Evolutionary conservation across 257 asterid species (phyloP), one percentile per base, ranked within the genome.

Genomic region (Jacaranda mimosifolia): DNA sequence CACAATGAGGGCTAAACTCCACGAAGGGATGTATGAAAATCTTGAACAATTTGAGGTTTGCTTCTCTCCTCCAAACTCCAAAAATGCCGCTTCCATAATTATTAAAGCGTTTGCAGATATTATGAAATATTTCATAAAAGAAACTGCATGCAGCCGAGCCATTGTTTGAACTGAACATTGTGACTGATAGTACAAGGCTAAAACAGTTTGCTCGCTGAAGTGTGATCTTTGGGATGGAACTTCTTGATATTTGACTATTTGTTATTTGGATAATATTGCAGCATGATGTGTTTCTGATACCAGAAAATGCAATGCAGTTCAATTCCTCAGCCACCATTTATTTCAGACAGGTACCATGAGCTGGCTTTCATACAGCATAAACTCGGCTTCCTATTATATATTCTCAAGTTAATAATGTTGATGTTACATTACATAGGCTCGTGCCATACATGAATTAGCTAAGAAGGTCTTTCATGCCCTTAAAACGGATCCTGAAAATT

Each of bases 1-100:
- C 49, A 95, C 98, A n/a, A 92, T 93, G 94, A 88, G 98, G 83
- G 98, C 97, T 65, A 95, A 95, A 77, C 92, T 95, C 82, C 97
- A 95, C 38, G 97, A 95, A 81, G 98, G 94, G 64, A 78, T 92
- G 97, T 92, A 92, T 63, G 60, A 82, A 40, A 89, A 82, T 82
- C 93, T 92, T 43, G 82, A 91, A 79, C 89, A 92, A 60, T 95
- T 92, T 67, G 91, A 95, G 97, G 99, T 94, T 60, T 70, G 80
- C 9, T 76, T 58, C 49, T 15, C 35, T 12, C 49, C 71, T n/a
- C 32, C 62, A 55, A 26, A 26, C 32, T n/a, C n/a, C 32, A 26
- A 55, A 5, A 5, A 4, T 17, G 17, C 59, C 14, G 59, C 14
- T 53, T 53, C 59, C 46, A 42, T 1, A 5, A 9, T 42, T 9